Conservation (phyloP, 2,329 filamentous ascomycete genomes). For the Ascochyta rabiei region DNA sequence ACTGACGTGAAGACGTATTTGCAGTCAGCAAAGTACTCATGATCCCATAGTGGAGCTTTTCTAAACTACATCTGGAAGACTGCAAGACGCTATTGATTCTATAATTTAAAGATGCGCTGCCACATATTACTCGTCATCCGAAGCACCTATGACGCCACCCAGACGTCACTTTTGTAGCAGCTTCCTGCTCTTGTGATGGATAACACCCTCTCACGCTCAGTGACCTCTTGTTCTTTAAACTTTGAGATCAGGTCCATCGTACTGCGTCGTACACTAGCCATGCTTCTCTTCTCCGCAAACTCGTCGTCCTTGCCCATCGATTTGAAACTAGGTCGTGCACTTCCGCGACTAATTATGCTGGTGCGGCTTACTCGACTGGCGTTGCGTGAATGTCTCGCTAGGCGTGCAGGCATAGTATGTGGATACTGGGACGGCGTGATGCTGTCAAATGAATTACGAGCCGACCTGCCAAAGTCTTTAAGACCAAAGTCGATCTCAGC, state of each 20-base stretch:
- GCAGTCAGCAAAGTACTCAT: not conserved
- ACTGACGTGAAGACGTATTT: not conserved
- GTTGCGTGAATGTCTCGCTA: slow-evolving; percentile 26
- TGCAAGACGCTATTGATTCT: too few relatives aligned
- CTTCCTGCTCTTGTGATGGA: slow-evolving; percentile 27
- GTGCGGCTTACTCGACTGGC: slow-evolving; percentile 29
- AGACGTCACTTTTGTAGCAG: not conserved
- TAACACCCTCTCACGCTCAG: slow-evolving; percentile 42
- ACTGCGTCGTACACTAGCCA: slow-evolving; percentile 47
- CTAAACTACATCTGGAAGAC: too few relatives aligned
- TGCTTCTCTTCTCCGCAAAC: slow-evolving; percentile 31
- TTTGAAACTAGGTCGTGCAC: slow-evolving; percentile 23
- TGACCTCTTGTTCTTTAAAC: slow-evolving; percentile 45
- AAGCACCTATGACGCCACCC: slow-evolving; percentile 4
- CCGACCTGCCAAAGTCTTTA: slow-evolving; percentile 23
- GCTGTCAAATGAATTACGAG: slow-evolving; percentile 29
- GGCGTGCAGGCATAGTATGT: slow-evolving; percentile 19
- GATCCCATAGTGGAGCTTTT: not conserved
- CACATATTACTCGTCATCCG: not conserved
- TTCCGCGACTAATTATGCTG: slow-evolving; percentile 27
- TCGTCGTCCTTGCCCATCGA: slow-evolving; percentile 21
- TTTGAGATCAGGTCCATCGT: slow-evolving; percentile 50
- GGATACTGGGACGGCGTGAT: slow-evolving; percentile 21
- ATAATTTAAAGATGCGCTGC: not conserved
- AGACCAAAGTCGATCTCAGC: slow-evolving; percentile 20